Base-by-base conservation (phyloP, 768 basidiomycete species). In the Xerocomellus intermedius region DNA sequence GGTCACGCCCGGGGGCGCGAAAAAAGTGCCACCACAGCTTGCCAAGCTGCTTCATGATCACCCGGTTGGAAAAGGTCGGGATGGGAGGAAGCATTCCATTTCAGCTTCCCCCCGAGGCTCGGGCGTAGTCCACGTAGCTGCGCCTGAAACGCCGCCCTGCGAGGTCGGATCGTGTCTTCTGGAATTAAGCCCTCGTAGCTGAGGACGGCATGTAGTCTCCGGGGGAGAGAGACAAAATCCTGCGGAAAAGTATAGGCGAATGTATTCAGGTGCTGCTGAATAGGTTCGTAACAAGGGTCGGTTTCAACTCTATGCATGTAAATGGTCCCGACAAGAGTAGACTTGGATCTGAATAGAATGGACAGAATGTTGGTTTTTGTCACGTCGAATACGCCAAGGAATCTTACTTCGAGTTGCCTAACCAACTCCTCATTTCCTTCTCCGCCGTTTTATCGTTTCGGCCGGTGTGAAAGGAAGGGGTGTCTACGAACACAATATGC, bases 401-500 rank as follows among this genome's bases (percentile, higher is more conserved):
- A 26, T 6, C 47, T 16, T 48, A 59, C 62, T 36, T 48, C 16
- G 48, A 45, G 8, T 36, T 22, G 0, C 1, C 46, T 41, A 65
- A 33, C 65, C 62, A 66, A 17, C 2, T 24, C 1, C 3, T 14
- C 43, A 35, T 58, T 16, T 48, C 12, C 2, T 1, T 41, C 14
- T 56, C 48, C 9, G 52, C 56, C 5, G 8, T 33, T 26, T 1
- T 4, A 22, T 48, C 44, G 26, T 48, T 38, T 26, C 17, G 10
- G 8, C 16, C 49, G 3, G 47, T 36, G 21, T 26, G 33, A n/a
- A 66, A 60, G 22, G 64, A 63, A 13, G 66, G 66, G 0, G 50
- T 68, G 51, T 68, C 61, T 0, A 67, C 59, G 17, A 67, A 59
- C 17, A 67, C 66, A 9, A 65, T 60, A 32, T 42, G 14, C 2